A percentile compares a stretch with the other conserved stretches of the same genome.
Conservation (phyloP, 2,329 filamentous ascomycete species). For the Chaetomium olivaceum region DNA sequence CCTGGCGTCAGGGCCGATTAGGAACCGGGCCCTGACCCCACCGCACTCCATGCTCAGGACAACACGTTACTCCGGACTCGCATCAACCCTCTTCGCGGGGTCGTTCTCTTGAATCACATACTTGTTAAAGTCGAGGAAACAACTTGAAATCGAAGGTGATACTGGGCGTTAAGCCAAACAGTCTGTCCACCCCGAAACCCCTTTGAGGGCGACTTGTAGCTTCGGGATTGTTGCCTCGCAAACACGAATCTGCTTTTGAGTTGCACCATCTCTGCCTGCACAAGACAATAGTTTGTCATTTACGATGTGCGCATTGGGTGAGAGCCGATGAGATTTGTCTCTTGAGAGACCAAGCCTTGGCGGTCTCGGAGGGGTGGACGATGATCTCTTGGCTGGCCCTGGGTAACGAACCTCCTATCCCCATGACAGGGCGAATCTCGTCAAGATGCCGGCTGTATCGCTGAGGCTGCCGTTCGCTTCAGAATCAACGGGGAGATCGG, state of each 20-base stretch:
- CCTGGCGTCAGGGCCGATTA: constrained; percentile 20
- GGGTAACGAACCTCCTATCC: background rate
- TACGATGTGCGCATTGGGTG: background rate
- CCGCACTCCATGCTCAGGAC: background rate
- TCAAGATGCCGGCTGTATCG: constrained; percentile 21
- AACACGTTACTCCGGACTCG: background rate
- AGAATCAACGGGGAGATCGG: constrained; percentile 17
- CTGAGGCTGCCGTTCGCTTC: constrained; percentile 15
- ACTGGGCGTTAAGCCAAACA: constrained; percentile 8
- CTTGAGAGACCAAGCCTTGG: constrained; percentile 25
- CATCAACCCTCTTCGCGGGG: background rate
- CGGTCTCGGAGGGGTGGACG: constrained; percentile 21
- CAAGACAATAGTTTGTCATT: background rate
- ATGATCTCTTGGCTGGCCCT: constrained; percentile 18
- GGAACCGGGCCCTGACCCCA: constrained; percentile 11
- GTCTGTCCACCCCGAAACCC: background rate
- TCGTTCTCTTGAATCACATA: background rate
- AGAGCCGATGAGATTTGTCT: background rate
- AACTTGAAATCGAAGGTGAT: background rate
- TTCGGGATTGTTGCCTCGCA: background rate
- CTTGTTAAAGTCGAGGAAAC: background rate
- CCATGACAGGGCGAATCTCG: constrained; percentile 27
- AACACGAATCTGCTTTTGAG: background rate
- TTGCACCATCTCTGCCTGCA: background rate
- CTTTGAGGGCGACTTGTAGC: constrained; percentile 5